These are phyloP conservation scores for Nadsonia starkeyi-henricii DNA, from an alignment of 1,139 yeast genomes.

Conservation along the genomic window DNA sequence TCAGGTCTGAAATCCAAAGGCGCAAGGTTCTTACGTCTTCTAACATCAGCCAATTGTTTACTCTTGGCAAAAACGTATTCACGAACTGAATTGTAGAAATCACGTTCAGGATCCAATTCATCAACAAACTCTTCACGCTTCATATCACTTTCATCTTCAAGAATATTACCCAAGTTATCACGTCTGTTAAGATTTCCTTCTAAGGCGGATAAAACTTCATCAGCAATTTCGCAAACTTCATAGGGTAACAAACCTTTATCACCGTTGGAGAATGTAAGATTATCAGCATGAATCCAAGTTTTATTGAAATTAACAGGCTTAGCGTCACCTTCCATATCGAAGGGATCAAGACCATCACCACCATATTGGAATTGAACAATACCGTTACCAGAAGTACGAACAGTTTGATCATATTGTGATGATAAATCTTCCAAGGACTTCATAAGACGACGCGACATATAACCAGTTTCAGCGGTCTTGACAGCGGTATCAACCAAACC, in stretches of 20 bases:
- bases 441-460: conserved; percentile 96
- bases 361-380: conserved; percentile 93
- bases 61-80: conserved; percentile 50
- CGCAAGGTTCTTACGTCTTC: conserved; percentile 41
- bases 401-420: conserved; percentile 98
- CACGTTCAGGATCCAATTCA: conserved; percentile 75
- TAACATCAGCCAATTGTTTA: conserved; percentile 36
- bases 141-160: conserved; percentile 20
- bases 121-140: conserved; percentile 37
- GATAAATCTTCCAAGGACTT: conserved; percentile 97
- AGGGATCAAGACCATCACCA: conserved; percentile 98
- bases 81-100: conserved; percentile 61
- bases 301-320: conserved; percentile 84
- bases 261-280: conserved; percentile 46
- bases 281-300: conserved; percentile 88
- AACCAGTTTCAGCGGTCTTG: conserved; percentile 98
- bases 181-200: conserved; percentile 46
- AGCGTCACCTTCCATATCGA: conserved; percentile 94
- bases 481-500: conserved; percentile 99
- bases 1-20: conserved; percentile 32
- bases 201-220: conserved; percentile 44
- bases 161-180: conserved; percentile 58
- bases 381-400: conserved; percentile 94
- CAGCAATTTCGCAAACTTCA: conserved; percentile 43
- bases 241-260: conserved; percentile 58